Conservation (phyloP, 176 grass and related monocot genomes). For the Oryza meridionalis region DNA sequence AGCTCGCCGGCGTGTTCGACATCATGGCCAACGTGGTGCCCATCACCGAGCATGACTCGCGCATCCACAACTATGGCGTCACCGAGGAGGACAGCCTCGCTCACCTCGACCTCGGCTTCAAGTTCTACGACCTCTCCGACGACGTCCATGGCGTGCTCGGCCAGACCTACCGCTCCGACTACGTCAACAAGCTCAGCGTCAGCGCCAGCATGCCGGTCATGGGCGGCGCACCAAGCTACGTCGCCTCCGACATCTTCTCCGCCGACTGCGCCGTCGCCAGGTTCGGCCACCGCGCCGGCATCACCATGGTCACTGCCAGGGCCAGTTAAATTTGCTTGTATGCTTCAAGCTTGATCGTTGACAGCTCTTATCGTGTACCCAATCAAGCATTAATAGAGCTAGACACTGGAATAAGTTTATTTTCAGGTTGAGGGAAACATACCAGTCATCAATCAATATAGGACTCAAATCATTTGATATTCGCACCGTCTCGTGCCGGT, state of each 20-base stretch:
- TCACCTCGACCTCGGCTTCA: constrained; percentile 50
- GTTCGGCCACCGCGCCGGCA: neutral
- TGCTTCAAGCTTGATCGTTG: too few relatives aligned
- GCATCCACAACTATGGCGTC: constrained; percentile 50
- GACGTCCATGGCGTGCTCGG: constrained; percentile 55
- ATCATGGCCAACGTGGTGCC: constrained; percentile 56
- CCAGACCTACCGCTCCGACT: constrained; percentile 49
- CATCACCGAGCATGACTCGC: constrained; percentile 54
- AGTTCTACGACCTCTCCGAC: constrained; percentile 43
- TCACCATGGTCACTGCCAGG: neutral
- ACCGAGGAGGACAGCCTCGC: constrained; percentile 39
- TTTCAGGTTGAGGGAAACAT: too few relatives aligned
- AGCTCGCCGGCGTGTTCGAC: constrained; percentile 48
- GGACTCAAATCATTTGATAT: too few relatives aligned
- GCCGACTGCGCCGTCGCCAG: constrained; percentile 43
- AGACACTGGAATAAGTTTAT: too few relatives aligned
- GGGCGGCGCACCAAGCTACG: constrained; percentile 24
- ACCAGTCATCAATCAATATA: too few relatives aligned
- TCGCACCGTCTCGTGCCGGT: too few relatives aligned
- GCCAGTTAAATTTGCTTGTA: neutral
- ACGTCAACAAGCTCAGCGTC: constrained; percentile 52
- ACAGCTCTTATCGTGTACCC: too few relatives aligned
- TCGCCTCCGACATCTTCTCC: constrained; percentile 44
- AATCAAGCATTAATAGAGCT: too few relatives aligned
- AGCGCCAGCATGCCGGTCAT: constrained; percentile 52